Conservation (phyloP, 225 moss, liverwort and hornwort species). For the Marchantia paleacea region DNA sequence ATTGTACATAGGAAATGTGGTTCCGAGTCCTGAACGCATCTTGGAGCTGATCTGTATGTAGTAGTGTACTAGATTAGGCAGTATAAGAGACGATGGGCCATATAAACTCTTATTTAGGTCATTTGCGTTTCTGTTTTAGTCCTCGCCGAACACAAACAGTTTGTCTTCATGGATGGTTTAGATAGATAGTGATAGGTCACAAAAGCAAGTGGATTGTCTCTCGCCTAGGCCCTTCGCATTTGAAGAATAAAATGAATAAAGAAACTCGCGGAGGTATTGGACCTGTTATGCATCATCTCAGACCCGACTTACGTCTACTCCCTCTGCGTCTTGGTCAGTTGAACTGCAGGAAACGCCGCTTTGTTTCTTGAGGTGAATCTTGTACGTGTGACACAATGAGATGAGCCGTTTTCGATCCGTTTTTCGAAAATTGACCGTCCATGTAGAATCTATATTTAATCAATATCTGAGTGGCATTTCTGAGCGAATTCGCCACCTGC, state of each 20-base stretch:
- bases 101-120: neutral
- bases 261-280: conserved; percentile 2
- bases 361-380: no score
- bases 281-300: no score
- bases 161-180: conserved; percentile 1
- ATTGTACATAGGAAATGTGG: conserved; percentile 16
- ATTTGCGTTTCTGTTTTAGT: neutral
- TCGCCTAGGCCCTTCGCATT: conserved; percentile 2
- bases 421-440: no score
- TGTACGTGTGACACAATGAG: no score
- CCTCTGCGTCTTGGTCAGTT: no score
- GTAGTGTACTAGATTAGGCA: neutral
- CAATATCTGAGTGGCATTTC: no score
- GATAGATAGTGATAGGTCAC: conserved; percentile 3
- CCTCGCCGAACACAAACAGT: neutral
- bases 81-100: neutral
- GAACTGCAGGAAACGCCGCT: no score
- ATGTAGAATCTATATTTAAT: no score
- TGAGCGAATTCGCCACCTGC: no score
- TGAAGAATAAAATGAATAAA: conserved; percentile 17
- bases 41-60: conserved; percentile 10
- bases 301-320: no score
- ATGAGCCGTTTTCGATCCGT: no score
- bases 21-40: neutral
- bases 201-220: conserved; percentile 7